Percentiles rank a stretch among this genome's conserved stretches.
Conservation (phyloP, 1,284 basidiomycete genomes). For the Agaricales sp. region DNA sequence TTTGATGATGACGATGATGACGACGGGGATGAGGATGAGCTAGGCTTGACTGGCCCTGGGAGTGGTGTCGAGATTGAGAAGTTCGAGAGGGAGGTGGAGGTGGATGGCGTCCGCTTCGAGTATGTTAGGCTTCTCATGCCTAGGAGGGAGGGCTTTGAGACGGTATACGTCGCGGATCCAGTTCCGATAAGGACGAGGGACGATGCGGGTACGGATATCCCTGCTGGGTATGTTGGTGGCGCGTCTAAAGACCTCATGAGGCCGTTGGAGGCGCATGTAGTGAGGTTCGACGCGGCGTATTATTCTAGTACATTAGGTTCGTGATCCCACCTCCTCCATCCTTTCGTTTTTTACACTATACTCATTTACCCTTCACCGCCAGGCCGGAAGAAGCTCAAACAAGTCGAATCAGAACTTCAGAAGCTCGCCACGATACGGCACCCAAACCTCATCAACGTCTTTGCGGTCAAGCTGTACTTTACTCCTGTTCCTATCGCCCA, state of each 20-base stretch:
- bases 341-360: neutral
- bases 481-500: neutral
- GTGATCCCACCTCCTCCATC: slow-evolving; percentile 1
- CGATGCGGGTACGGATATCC: slow-evolving; percentile 39
- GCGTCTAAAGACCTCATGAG: no score
- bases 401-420: slow-evolving; percentile 54
- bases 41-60: neutral
- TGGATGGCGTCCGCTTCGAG: slow-evolving; percentile 47
- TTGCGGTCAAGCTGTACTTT: slow-evolving; percentile 52
- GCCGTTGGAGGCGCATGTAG: slow-evolving; percentile 50
- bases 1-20: neutral
- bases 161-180: slow-evolving; percentile 61
- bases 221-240: no score
- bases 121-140: slow-evolving; percentile 65
- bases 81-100: slow-evolving; percentile 45
- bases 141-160: slow-evolving; percentile 47
- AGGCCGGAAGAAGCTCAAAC: slow-evolving; percentile 49
- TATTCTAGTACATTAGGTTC: slow-evolving; percentile 54
- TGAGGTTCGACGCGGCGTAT: slow-evolving; percentile 56
- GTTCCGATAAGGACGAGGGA: no score
- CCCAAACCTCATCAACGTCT: slow-evolving; percentile 47
- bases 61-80: slow-evolving; percentile 32
- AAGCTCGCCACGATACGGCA: slow-evolving; percentile 48
- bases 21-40: neutral
- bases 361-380: no score